Evolutionary conservation across 1,284 basidiomycete species (phyloP).

Genomic region (Gomphus bonarii): DNA sequence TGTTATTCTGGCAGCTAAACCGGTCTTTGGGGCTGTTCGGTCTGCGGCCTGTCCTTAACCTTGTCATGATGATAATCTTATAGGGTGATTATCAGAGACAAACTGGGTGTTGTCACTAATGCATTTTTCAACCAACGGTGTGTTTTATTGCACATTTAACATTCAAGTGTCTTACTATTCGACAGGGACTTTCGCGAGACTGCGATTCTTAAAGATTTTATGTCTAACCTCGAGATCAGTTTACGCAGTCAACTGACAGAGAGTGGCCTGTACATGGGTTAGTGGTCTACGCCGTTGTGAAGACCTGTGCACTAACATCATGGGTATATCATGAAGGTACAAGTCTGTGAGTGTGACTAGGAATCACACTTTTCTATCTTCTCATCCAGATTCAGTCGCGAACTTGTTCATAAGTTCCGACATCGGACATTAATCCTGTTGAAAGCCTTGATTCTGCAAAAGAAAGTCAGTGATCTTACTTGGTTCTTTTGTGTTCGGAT

Average conservation of each 20-base stretch:
- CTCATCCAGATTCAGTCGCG: slow-evolving; percentile 41
- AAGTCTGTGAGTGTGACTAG: slow-evolving; percentile 49
- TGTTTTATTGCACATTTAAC: background rate
- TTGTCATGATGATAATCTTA: background rate
- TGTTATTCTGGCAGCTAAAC: slow-evolving; percentile 85
- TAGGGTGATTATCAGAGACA: slow-evolving; percentile 47
- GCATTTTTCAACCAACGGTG: slow-evolving; percentile 80
- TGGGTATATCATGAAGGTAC: slow-evolving; percentile 44
- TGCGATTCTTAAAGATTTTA: slow-evolving; percentile 78
- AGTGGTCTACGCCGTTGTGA: slow-evolving; percentile 16
- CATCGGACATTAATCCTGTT: slow-evolving; percentile 90
- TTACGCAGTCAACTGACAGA: slow-evolving; percentile 65
- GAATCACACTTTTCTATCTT: slow-evolving; percentile 2
- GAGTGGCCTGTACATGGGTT: slow-evolving; percentile 82
- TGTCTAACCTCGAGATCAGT: slow-evolving; percentile 57
- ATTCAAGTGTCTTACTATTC: background rate
- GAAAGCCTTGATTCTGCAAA: slow-evolving; percentile 91
- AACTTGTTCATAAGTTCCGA: slow-evolving; percentile 89
- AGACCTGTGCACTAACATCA: slow-evolving; percentile 16
- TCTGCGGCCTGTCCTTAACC: slow-evolving; percentile 21
- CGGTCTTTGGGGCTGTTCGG: slow-evolving; percentile 82
- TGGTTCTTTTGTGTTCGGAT: background rate
- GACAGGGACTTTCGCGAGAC: slow-evolving; percentile 75
- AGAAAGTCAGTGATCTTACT: slow-evolving; percentile 43
- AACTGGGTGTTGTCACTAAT: slow-evolving; percentile 91